These are phyloP conservation scores for Geotrichum armillariae DNA, from an alignment of 1,139 yeast species.

Conservation along the genomic window DNA sequence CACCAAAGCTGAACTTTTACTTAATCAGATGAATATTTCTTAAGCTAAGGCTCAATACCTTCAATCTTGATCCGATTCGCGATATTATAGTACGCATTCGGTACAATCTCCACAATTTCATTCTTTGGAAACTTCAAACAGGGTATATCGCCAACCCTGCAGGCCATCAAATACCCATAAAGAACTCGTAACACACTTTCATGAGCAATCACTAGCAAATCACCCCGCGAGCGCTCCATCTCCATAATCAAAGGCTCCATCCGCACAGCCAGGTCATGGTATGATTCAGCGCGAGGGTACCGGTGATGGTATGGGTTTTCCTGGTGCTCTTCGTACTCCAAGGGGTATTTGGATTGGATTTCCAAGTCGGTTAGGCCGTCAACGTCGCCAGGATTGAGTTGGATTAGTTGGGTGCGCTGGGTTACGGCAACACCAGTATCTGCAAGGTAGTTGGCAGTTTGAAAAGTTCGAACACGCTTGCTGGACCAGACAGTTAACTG, in stretches of 20 bases:
- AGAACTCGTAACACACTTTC: slow-evolving; percentile 85
- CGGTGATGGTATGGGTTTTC: slow-evolving; percentile 91
- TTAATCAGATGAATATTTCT: too few species aligned
- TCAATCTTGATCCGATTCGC: slow-evolving; percentile 55
- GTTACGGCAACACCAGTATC: slow-evolving; percentile 11
- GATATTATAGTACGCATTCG: slow-evolving; percentile 81
- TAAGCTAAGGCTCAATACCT: slow-evolving; percentile 29
- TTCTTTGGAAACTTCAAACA: slow-evolving; percentile 70
- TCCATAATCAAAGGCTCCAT: slow-evolving; percentile 91
- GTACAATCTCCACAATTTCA: slow-evolving; percentile 83
- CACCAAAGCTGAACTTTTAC: too few species aligned
- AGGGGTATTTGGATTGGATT: slow-evolving; percentile 59
- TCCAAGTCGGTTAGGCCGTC: slow-evolving; percentile 66
- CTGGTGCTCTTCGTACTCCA: slow-evolving; percentile 63
- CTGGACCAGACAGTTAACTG: slow-evolving; percentile 80
- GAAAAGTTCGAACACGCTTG: slow-evolving; percentile 77
- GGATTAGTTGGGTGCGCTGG: slow-evolving; percentile 73
- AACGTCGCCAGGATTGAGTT: slow-evolving; percentile 86
- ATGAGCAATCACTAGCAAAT: slow-evolving; percentile 87
- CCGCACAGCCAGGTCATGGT: slow-evolving; percentile 92
- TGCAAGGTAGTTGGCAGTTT: slow-evolving; percentile 70
- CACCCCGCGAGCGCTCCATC: slow-evolving; percentile 89
- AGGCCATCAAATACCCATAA: slow-evolving; percentile 93
- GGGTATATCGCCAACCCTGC: slow-evolving; percentile 85
- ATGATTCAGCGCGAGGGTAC: slow-evolving; percentile 89